Base-by-base conservation (phyloP, 2,329 filamentous ascomycete genomes). In the Lecanicillium sp. region DNA sequence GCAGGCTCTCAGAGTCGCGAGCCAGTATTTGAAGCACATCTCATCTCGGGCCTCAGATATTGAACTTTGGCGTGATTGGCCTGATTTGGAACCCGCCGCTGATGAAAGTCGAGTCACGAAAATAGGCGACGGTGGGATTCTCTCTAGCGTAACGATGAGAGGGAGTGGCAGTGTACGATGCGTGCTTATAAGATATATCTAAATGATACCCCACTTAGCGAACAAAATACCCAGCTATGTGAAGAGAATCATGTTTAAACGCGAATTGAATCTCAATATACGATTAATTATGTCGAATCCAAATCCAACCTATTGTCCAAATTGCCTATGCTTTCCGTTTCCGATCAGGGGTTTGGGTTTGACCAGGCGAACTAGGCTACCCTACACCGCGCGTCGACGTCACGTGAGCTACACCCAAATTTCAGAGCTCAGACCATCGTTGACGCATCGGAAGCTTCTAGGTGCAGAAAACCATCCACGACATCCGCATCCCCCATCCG, bases 41-140 rank as follows among this genome's bases (percentile, higher is more conserved):
- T 39, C 56, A 6, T 43, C 50, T 20, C 33, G 41, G 55, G 52
- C 40, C 17, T 56, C 62, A 3, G 53, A 55, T 3, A 57, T 81
- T 2, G 80, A 88, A 57, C 68, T 89, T 5, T 90, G 85, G 86
- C 64, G 81, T 40, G 85, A 90, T 54, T 74, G 70, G 58, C 79
- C 78, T 0, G 70, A 73, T 49, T 40, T 61, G 31, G 45, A 48
- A 11, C 49, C 60, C 0, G 45, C 45, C 1, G 54, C 57, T 4
- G 54, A 47, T 17, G 53, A 47, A 41, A 1, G 28, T 35, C 9
- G 39, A 37, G 1, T 43, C 62, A 37, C 60, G n/a, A 38, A 42
- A 43, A 45, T 27, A 25, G 22, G 29, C 11, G 15, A 46, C 4
- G 42, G 43, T 7, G 35, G 40, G 20, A 37, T 17, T 40, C 19